Base-by-base conservation (phyloP, 176 grass and related monocot genomes). In the Aegilops bicornis region DNA sequence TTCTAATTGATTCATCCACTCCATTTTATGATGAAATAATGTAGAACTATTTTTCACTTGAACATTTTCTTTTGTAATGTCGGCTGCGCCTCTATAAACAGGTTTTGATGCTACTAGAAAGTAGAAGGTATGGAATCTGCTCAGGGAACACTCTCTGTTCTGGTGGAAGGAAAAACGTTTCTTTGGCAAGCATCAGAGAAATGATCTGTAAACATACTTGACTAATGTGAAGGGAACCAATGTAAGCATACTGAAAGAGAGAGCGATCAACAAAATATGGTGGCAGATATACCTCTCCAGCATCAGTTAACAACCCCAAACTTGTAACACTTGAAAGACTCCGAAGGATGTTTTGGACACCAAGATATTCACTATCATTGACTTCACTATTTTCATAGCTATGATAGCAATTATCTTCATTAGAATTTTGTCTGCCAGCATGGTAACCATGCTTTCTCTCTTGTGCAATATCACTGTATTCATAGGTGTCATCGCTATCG, bases 251-350 rank as follows among this genome's bases (percentile, higher is more conserved):
- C 19, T 71, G 35, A 40, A 40, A 71, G 25, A 63, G 32, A 71
- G 35, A 40, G 69, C 10, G 35, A 40, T n/a, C 35, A 71, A 19
- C 20, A 40, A 39, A 71, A 23, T 10, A 40, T 39, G 69, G 69
- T 71, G 35, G 20, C 69, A 40, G 10, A 35, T 40, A 40, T 71
- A 71, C 69, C 69, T 73, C 70, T 73, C 70, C 22, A 25, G 37
- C 70, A 73, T 73, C 37, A 73, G 70, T 43, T 73, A 73, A 43
- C 70, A 73, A 73, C n/a, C n/a, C 70, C 70, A 73, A 73, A 25
- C 37, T 73, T 73, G 22, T 45, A 25, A 25, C 70, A 45, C 14
- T 43, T 43, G 70, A 73, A 73, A 73, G 70, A 25, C 70, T 45
- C 11, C 5, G 5, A 73, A 73, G 70, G 42, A 73, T 73, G 6